Evolutionary conservation across 192 early-diverging fungal genomes (phyloP), one percentile per base, ranked within the genome.

Genomic region (Coemansia sp.): DNA sequence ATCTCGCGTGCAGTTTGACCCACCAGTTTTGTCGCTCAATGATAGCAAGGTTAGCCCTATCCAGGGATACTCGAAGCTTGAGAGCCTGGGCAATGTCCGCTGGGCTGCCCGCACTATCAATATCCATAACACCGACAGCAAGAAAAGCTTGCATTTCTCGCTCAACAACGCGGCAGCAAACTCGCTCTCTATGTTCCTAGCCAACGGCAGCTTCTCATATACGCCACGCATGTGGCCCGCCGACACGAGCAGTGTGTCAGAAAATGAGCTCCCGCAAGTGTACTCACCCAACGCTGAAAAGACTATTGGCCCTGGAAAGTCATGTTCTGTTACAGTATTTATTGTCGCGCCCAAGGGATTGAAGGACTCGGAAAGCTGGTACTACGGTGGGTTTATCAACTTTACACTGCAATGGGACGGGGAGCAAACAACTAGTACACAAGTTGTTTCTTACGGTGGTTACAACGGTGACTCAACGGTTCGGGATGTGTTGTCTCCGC

Each of bases 21-120:
- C 93, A 1, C 68, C 82, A 9, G 72, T 75, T 7, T 59, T 93
- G 35, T 79, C 85, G 6, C 72, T 91, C 37, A 84, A 82, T 27
- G 50, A 67, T 37, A 77, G 67, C 17, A 61, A 61, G 57, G 5
- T 31, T 26, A 59, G 68, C 6, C 31, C 48, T 4, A 54, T 74
- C 68, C 9, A 48, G 58, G 8, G 68, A 21, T 11, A 59, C 45
- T 25, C 52, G 2, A n/a, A 51, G 41, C 22, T 17, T 55, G 51
- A 9, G 31, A 65, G 31, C 22, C 57, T 59, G 9, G 57, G 68
- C 62, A 43, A 21, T 45, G 57, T 59, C 2, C 57, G 57, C 53
- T 64, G 76, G 35, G 67, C 66, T 16, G 62, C 41, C 8, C 70
- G 64, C 60, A 63, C 59, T 9, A 51, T 82, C 22, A 76, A 14